Evolutionary conservation across 2,329 filamentous ascomycete species (phyloP).

Genomic region (Fusarium robinianum): DNA sequence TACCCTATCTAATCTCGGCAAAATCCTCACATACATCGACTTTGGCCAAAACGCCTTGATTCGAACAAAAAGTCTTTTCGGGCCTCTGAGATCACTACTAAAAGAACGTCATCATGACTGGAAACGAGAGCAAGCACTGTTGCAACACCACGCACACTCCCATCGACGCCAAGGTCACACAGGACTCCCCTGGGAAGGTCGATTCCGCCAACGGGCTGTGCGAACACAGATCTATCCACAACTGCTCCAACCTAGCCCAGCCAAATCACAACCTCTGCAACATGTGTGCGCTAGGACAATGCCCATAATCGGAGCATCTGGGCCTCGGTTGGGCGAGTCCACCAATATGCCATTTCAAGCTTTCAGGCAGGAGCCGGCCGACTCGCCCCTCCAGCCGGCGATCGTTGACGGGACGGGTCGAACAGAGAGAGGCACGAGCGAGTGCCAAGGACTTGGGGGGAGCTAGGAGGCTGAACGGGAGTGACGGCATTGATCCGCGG

Average conservation of each 20-base stretch:
- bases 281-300: slow-evolving; percentile 34
- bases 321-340: background rate
- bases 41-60: background rate
- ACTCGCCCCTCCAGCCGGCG: slow-evolving; percentile 1
- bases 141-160: slow-evolving; percentile 5
- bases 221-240: slow-evolving; percentile 32
- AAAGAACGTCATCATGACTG: slow-evolving; percentile 8
- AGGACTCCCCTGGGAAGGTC: slow-evolving; percentile 15
- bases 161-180: slow-evolving; percentile 3
- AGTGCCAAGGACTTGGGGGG: slow-evolving; percentile 4
- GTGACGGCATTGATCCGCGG: slow-evolving; percentile 15
- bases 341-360: background rate
- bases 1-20: too few species aligned
- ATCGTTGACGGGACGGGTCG: background rate
- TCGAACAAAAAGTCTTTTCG: background rate
- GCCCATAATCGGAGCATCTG: slow-evolving; percentile 17
- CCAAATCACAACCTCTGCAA: slow-evolving; percentile 28
- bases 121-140: background rate
- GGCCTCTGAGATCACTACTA: background rate
- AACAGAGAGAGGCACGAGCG: background rate
- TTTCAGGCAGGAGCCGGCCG: slow-evolving; percentile 1
- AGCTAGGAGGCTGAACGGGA: slow-evolving; percentile 8
- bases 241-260: slow-evolving; percentile 27
- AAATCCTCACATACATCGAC: too few species aligned
- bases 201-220: slow-evolving; percentile 31